A percentile compares a stretch with the other conserved stretches of the same genome.
phyloP scores from a whole-genome alignment of 2,329 filamentous ascomycete species.

The Penicillium corylophilum region DNA sequence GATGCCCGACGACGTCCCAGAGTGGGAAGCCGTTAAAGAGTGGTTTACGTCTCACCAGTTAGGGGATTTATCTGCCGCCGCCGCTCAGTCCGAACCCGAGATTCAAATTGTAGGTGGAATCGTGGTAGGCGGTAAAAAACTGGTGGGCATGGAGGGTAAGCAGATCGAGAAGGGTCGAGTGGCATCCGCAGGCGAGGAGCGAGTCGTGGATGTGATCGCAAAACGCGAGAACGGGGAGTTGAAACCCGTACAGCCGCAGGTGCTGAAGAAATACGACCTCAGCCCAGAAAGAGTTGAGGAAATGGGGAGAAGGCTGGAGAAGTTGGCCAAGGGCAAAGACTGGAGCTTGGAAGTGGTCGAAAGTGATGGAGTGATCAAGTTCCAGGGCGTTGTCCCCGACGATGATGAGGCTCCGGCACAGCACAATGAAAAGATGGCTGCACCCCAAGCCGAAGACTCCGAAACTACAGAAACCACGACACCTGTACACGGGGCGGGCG shows the following conservation, averaged over 20 bases:
- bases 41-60: slow-evolving; percentile 34
- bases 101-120: slow-evolving; percentile 56
- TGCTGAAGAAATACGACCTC: slow-evolving; percentile 67
- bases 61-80: slow-evolving; percentile 27
- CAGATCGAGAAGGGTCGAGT: slow-evolving; percentile 59
- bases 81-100: slow-evolving; percentile 17
- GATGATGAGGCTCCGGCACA: slow-evolving; percentile 44
- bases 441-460: slow-evolving; percentile 17
- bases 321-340: slow-evolving; percentile 66
- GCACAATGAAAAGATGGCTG: slow-evolving; percentile 13
- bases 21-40: slow-evolving; percentile 45
- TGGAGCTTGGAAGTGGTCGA: slow-evolving; percentile 84
- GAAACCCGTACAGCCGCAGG: slow-evolving; percentile 61
- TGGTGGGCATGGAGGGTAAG: slow-evolving; percentile 56
- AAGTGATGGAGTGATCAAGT: slow-evolving; percentile 62
- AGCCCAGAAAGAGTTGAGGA: slow-evolving; percentile 67
- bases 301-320: slow-evolving; percentile 66
- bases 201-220: slow-evolving; percentile 48
- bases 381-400: slow-evolving; percentile 67
- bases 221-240: slow-evolving; percentile 62
- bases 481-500: slow-evolving; percentile 6
- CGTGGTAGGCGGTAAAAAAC: slow-evolving; percentile 56
- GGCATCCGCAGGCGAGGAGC: slow-evolving; percentile 50
- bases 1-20: slow-evolving; percentile 52
- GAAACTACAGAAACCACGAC: slow-evolving; percentile 25